Conservation (phyloP, 225 moss, liverwort and hornwort species). For the Climacium dendroides region DNA sequence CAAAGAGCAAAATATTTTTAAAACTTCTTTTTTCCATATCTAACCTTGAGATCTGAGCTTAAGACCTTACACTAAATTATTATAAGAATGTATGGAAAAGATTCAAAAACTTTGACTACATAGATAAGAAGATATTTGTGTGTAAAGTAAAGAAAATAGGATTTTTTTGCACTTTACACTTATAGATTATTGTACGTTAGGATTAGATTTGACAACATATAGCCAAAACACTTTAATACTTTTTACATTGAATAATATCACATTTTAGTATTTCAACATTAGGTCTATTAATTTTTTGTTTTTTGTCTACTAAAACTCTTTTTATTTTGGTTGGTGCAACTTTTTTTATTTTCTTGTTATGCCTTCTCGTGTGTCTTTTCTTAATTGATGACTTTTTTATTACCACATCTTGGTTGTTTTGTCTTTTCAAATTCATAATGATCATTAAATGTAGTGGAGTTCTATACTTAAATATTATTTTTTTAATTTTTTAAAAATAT, state of each 20-base stretch:
- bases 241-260: background rate
- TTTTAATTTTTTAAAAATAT: background rate
- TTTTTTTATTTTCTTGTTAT: background rate
- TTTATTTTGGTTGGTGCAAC: rapidly evolving
- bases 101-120: too few relatives aligned
- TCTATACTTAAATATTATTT: background rate
- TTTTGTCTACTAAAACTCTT: background rate
- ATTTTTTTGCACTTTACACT: too few relatives aligned
- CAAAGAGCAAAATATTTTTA: too few relatives aligned
- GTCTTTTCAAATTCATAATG: background rate
- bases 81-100: too few relatives aligned
- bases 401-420: background rate
- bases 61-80: background rate
- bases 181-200: too few relatives aligned
- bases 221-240: too few relatives aligned
- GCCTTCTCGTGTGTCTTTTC: background rate
- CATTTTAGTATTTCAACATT: background rate
- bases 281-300: background rate
- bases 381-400: background rate
- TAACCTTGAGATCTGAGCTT: too few relatives aligned
- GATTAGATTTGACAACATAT: too few relatives aligned
- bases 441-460: background rate
- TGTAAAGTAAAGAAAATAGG: too few relatives aligned
- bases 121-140: too few relatives aligned
- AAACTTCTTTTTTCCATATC: background rate